phyloP scores from a whole-genome alignment of 2,329 filamentous ascomycete species.

The Microcyclosporella mali region DNA sequence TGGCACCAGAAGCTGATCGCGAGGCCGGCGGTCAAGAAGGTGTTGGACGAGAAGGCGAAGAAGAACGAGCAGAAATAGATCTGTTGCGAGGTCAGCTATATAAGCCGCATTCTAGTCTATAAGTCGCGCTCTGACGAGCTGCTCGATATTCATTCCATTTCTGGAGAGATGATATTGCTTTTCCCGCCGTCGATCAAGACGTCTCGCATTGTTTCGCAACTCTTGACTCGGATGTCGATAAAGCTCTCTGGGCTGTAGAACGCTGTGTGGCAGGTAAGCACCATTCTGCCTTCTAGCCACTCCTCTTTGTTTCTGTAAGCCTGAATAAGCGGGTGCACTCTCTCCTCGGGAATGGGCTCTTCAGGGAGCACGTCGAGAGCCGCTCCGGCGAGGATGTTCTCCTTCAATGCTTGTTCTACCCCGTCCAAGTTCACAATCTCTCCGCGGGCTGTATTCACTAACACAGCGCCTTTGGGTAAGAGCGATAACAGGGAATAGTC shows the following conservation, averaged over 20 bases:
- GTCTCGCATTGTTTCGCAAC: conserved; percentile 24
- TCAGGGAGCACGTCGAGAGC: conserved; percentile 30
- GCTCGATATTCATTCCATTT: conserved; percentile 23
- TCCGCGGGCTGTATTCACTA: conserved; percentile 30
- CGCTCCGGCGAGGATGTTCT: conserved; percentile 27
- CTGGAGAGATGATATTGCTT: conserved; percentile 23
- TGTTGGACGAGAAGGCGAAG: conserved; percentile 11
- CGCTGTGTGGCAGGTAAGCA: conserved; percentile 28
- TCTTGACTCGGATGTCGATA: conserved; percentile 25
- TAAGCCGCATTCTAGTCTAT: too few relatives aligned
- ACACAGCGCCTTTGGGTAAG: conserved; percentile 24
- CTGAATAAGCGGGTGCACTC: conserved; percentile 25
- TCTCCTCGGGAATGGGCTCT: conserved; percentile 28
- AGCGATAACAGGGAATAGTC: conserved; percentile 27
- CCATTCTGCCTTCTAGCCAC: conserved; percentile 39
- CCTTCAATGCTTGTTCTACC: conserved; percentile 24
- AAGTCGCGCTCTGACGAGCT: too few relatives aligned
- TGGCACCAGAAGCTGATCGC: conserved; percentile 27
- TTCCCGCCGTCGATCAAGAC: conserved; percentile 23
- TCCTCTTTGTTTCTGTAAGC: conserved; percentile 33
- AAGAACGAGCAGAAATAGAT: neutral
- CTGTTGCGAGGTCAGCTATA: too few relatives aligned
- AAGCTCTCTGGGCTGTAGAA: conserved; percentile 27
- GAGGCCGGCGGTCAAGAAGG: conserved; percentile 27
- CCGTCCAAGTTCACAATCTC: conserved; percentile 30